These are phyloP conservation scores for Trametes maxima DNA, from an alignment of 768 basidiomycete genomes.

Conservation along the genomic window DNA sequence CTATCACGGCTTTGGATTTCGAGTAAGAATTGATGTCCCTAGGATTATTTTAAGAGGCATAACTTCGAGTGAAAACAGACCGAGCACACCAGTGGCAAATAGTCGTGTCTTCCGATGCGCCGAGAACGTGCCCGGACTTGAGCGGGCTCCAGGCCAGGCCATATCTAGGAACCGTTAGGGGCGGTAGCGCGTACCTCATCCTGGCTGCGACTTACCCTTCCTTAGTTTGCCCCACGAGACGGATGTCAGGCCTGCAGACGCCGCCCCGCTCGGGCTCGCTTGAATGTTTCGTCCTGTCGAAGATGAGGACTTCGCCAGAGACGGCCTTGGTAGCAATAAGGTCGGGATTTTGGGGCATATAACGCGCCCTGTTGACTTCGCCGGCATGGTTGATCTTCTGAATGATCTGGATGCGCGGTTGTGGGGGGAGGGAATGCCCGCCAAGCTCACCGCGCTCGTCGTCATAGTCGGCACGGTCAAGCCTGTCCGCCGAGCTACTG, in stretches of 20 bases:
- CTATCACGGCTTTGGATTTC: constrained; percentile 75
- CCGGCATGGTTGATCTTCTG: constrained; percentile 95
- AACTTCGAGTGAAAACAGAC: neutral
- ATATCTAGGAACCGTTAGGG: constrained; percentile 55
- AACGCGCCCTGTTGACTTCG: constrained; percentile 96
- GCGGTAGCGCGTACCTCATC: neutral
- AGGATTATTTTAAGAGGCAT: neutral
- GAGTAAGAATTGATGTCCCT: constrained; percentile 94
- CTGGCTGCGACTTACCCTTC: constrained; percentile 72
- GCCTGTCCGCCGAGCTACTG: constrained; percentile 68
- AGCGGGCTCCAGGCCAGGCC: constrained; percentile 91
- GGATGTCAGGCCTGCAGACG: constrained; percentile 87
- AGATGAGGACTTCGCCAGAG: constrained; percentile 89
- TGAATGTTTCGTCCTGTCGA: constrained; percentile 96
- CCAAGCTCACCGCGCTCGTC: constrained; percentile 94
- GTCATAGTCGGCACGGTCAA: constrained; percentile 81
- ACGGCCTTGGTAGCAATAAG: constrained; percentile 94
- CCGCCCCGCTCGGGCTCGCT: constrained; percentile 89
- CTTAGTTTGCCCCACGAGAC: constrained; percentile 84
- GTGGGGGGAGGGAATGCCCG: constrained; percentile 83
- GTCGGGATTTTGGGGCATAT: constrained; percentile 99
- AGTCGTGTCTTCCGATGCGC: constrained; percentile 94
- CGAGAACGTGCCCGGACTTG: constrained; percentile 82
- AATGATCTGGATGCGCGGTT: constrained; percentile 84
- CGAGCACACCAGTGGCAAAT: constrained; percentile 81